Evolutionary conservation across 257 asterid genomes (phyloP).

Genomic region (Handroanthus guayacan): DNA sequence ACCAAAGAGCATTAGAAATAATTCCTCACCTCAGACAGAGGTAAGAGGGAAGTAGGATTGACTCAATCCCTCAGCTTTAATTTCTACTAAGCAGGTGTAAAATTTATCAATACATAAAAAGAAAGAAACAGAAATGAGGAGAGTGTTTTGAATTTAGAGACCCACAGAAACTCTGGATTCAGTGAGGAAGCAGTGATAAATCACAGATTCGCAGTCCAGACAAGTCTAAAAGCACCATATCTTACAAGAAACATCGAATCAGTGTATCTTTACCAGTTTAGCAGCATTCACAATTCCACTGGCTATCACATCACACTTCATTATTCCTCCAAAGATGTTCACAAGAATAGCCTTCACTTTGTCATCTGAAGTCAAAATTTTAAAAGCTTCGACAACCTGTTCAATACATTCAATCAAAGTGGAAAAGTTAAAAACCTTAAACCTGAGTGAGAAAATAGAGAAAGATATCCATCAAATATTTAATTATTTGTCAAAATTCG

Average conservation of each 20-base stretch:
- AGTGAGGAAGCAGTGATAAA: neutral
- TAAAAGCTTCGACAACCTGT: conserved; percentile 99
- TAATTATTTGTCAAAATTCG: neutral
- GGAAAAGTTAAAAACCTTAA: conserved; percentile 22
- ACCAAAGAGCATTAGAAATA: conserved; percentile 12
- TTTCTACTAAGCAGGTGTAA: neutral
- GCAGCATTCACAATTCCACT: conserved; percentile 99
- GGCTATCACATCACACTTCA: conserved; percentile 98
- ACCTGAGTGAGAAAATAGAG: conserved; percentile 12
- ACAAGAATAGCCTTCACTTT: conserved; percentile 97
- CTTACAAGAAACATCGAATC: neutral
- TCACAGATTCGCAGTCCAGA: neutral
- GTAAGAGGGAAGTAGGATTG: conserved; percentile 21
- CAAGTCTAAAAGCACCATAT: neutral
- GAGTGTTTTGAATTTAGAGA: neutral
- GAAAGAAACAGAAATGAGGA: neutral
- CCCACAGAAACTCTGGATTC: neutral
- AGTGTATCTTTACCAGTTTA: conserved; percentile 58
- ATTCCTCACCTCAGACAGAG: neutral
- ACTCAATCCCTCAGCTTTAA: conserved; percentile 6
- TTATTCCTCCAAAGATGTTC: conserved; percentile 98
- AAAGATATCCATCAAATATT: neutral
- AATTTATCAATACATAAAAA: neutral
- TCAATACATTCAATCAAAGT: conserved; percentile 31
- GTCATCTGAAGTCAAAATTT: conserved; percentile 93